Evolutionary conservation across 2,329 filamentous ascomycete species (phyloP).

Genomic region (Aureobasidium sp.): DNA sequence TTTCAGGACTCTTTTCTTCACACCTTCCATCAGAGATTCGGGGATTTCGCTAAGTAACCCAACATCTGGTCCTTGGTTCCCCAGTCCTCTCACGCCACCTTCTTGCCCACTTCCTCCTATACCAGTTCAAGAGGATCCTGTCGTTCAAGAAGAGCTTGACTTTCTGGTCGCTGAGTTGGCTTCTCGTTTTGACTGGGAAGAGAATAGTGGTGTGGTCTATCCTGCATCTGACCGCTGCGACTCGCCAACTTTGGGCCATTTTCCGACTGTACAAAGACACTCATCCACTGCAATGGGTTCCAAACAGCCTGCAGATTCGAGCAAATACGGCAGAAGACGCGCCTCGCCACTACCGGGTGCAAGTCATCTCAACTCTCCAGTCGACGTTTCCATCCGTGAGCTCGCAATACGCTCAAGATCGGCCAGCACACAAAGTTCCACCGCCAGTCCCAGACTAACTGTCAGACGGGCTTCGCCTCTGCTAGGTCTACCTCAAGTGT

Average conservation of each 20-base stretch:
- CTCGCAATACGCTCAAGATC: background rate
- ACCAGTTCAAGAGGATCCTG: background rate
- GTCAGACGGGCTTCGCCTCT: background rate
- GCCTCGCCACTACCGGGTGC: slow-evolving; percentile 4
- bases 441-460: background rate
- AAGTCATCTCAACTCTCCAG: slow-evolving; percentile 3
- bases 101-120: background rate
- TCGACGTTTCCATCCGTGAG: background rate
- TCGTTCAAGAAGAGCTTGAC: background rate
- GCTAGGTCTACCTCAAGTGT: background rate
- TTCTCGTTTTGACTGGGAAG: background rate
- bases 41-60: slow-evolving; percentile 1
- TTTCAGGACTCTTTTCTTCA: slow-evolving; percentile 9
- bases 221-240: background rate
- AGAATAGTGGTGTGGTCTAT: background rate
- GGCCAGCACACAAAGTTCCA: background rate
- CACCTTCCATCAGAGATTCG: slow-evolving; percentile 4
- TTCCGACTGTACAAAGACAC: background rate
- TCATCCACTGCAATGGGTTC: background rate
- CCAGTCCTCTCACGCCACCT: background rate
- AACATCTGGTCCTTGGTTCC: background rate
- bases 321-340: background rate
- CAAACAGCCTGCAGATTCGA: background rate
- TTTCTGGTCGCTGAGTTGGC: slow-evolving; percentile 1
- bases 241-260: background rate